phyloP scores from a whole-genome alignment of 768 basidiomycete species.

The Polyporus arcularius region DNA sequence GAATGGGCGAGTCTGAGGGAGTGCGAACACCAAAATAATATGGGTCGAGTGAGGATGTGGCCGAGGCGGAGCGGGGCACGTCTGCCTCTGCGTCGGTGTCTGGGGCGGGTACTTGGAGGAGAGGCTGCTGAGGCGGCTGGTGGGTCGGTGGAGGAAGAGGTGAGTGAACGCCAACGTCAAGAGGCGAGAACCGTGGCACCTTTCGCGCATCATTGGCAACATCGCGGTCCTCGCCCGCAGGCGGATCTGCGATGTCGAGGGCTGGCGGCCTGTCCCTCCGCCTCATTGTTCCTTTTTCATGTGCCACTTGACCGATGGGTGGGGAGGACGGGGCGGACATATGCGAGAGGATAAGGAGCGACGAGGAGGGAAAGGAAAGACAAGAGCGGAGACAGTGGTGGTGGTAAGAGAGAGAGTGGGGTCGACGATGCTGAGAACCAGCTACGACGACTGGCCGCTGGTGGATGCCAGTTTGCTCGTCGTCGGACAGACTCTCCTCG shows the following conservation, averaged over 20 bases:
- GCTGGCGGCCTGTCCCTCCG: conserved; percentile 55
- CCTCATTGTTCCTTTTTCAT: conserved; percentile 40
- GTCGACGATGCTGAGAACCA: conserved; percentile 10
- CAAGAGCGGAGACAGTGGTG: conserved; percentile 22
- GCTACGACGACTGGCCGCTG: conserved; percentile 23
- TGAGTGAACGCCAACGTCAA: conserved; percentile 20
- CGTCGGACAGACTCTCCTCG: conserved; percentile 12
- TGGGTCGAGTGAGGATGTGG: conserved; percentile 82
- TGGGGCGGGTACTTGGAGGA: conserved; percentile 47
- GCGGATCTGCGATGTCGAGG: conserved; percentile 46
- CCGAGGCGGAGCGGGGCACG: conserved; percentile 66
- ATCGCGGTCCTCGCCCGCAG: conserved; percentile 41
- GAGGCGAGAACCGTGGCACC: conserved; percentile 29
- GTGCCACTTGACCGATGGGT: conserved; percentile 43
- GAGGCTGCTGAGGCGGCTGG: conserved; percentile 35
- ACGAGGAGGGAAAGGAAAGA: conserved; percentile 39
- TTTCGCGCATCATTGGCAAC: conserved; percentile 32
- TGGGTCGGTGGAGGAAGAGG: background rate
- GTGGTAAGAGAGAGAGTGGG: conserved; percentile 8
- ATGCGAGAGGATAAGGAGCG: conserved; percentile 34
- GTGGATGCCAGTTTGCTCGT: conserved; percentile 24
- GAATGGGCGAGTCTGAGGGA: conserved; percentile 66
- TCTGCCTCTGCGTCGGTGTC: conserved; percentile 48
- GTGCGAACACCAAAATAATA: conserved; percentile 82
- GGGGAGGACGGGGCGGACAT: conserved; percentile 43